These are phyloP conservation scores for Globisporangium sylvaticum DNA, from an alignment of 352 stramenopile genomes.

Conservation along the genomic window DNA sequence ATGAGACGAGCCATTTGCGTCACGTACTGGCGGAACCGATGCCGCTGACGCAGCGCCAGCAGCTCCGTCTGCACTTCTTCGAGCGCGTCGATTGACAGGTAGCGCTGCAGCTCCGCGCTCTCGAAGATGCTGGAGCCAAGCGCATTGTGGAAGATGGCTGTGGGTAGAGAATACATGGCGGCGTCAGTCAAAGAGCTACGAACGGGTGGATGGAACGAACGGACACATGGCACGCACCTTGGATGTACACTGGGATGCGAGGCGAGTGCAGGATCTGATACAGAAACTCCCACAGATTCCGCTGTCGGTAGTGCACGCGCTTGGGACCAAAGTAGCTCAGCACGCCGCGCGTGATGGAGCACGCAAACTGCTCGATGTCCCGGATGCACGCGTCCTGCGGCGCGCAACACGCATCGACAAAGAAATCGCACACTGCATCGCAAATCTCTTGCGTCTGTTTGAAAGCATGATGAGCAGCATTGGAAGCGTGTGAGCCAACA, in stretches of 20 bases:
- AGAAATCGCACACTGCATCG: slow-evolving; percentile 59
- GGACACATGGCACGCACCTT: slow-evolving; percentile 22
- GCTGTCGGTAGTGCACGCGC: slow-evolving; percentile 41
- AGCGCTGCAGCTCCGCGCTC: slow-evolving; percentile 10
- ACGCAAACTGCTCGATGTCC: slow-evolving; percentile 30
- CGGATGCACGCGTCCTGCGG: slow-evolving; percentile 34
- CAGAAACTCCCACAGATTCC: slow-evolving; percentile 65
- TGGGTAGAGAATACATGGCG: neutral
- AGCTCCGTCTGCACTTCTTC: slow-evolving; percentile 35
- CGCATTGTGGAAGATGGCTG: slow-evolving; percentile 34
- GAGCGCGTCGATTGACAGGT: slow-evolving; percentile 16
- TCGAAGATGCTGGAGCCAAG: slow-evolving; percentile 13
- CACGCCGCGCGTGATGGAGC: slow-evolving; percentile 38
- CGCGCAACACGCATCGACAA: slow-evolving; percentile 40
- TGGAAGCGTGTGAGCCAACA: neutral
- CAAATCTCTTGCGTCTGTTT: slow-evolving; percentile 56
- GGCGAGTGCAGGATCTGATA: slow-evolving; percentile 68
- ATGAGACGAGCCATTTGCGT: slow-evolving; percentile 21
- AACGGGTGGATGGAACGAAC: neutral
- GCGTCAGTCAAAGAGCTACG: too few relatives aligned
- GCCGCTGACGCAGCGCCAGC: slow-evolving; percentile 32
- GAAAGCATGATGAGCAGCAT: too few relatives aligned
- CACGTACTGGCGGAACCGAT: slow-evolving; percentile 61
- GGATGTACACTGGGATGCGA: slow-evolving; percentile 37
- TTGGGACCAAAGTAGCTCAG: slow-evolving; percentile 48